Evolutionary conservation across 2,329 filamentous ascomycete genomes (phyloP), one percentile per base, ranked within the genome.

Genomic region (Phialophora expanda): DNA sequence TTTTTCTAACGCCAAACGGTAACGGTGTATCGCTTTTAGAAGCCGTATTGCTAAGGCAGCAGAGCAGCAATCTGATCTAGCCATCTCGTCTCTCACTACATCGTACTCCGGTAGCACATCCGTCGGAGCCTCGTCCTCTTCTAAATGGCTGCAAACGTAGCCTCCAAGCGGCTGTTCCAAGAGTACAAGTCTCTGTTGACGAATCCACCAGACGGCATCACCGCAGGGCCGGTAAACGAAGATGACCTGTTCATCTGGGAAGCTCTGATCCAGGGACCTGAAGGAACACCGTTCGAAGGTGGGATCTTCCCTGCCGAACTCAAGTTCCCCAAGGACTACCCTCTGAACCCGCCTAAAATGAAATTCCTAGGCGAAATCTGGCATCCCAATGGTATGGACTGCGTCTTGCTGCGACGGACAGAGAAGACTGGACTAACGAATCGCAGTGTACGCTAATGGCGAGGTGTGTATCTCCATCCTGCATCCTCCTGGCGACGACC

Each of bases 401-500:
- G 28, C 2, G 53, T n/a, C 30, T 30, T 41, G 53, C 14, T 51
- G 28, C 12, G 7, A 7, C 14, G 17, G 38, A n/a, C 6, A 44
- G 38, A 41, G 38, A 44, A 51, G 9, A 51, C 1, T 26, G 48
- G 38, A 54, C 34, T 24, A 55, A 53, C 55, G 51, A 24, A 22
- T 4, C 38, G 48, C 71, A 97, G 93, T 98, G 60, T 98, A 98
- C 77, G 86, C 90, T 17, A 94, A 90, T 76, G 94, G 94, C 70
- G 86, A 94, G 20, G 95, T 98, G 73, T 98, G 94, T 82, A 98
- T 98, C 75, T 96, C 92, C n/a, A 98, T 98, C 81, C 88, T 98
- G 1, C 94, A 98, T 79, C 90, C 94, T 2, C 94, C 94, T 2
- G 94, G 95, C 74, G 94, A 98, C 80, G 94, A 98, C 79, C 95